Conservation (phyloP, 179 eudicot genomes). For the Beta lomatogona region DNA sequence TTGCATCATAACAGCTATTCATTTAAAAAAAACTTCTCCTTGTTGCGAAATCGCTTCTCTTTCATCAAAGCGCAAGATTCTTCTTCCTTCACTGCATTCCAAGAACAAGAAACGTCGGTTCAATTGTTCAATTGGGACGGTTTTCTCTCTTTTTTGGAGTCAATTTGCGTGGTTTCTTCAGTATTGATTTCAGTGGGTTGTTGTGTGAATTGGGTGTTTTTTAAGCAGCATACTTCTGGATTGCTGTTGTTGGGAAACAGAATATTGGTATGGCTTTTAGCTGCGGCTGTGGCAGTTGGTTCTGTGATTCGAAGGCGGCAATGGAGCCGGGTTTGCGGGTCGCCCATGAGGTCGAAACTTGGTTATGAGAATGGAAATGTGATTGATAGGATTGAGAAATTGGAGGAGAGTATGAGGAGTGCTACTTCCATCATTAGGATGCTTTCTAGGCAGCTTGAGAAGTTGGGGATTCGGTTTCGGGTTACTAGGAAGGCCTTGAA, state of each 20-base stretch:
- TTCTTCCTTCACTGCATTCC: slow-evolving; percentile 23
- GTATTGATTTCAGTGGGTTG: slow-evolving; percentile 51
- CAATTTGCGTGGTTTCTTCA: slow-evolving; percentile 55
- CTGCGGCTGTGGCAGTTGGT: slow-evolving; percentile 63
- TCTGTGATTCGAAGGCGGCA: slow-evolving; percentile 67
- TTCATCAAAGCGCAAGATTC: slow-evolving; percentile 32
- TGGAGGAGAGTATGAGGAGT: slow-evolving; percentile 79
- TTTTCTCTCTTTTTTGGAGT: slow-evolving; percentile 56
- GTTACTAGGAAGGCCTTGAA: slow-evolving; percentile 71
- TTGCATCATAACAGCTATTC: slow-evolving; percentile 8
- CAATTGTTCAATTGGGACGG: slow-evolving; percentile 47
- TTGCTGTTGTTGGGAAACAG: slow-evolving; percentile 52
- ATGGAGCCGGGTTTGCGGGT: slow-evolving; percentile 69
- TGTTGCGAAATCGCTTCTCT: slow-evolving; percentile 15
- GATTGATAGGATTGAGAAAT: slow-evolving; percentile 77
- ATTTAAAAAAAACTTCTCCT: slow-evolving; percentile 15
- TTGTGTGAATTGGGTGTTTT: slow-evolving; percentile 36
- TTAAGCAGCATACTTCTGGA: slow-evolving; percentile 42
- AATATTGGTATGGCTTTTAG: slow-evolving; percentile 56
- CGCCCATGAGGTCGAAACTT: slow-evolving; percentile 30
- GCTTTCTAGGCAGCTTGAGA: slow-evolving; percentile 89
- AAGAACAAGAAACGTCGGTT: slow-evolving; percentile 1
- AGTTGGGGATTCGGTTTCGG: slow-evolving; percentile 86
- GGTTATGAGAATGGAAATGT: slow-evolving; percentile 52
- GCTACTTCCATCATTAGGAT: slow-evolving; percentile 54